Conservation (phyloP, 129 eudicot species). For the Solidago caesia region DNA sequence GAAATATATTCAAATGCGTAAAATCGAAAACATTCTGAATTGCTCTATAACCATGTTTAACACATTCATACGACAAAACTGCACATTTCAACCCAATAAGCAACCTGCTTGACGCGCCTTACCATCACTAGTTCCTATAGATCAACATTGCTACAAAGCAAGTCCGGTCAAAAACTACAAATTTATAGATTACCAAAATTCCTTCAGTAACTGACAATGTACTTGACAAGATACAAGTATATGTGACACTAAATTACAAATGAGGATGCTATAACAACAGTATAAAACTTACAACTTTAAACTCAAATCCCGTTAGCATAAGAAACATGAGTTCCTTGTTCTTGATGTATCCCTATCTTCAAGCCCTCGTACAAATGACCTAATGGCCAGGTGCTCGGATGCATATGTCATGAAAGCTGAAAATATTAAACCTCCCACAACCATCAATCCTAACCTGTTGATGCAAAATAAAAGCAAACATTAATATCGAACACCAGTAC, state of each 20-base stretch:
- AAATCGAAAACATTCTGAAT: too few species aligned
- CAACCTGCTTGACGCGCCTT: too few species aligned
- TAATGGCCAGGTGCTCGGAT: slow-evolving; percentile 78
- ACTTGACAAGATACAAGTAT: slow-evolving; percentile 14
- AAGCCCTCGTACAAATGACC: slow-evolving; percentile 66
- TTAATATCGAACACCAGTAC: neutral
- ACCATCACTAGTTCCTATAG: neutral
- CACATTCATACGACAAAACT: too few species aligned
- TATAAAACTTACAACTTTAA: slow-evolving; percentile 25
- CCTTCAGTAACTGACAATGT: neutral
- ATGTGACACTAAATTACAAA: slow-evolving; percentile 35
- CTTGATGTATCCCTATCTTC: slow-evolving; percentile 72
- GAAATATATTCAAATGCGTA: too few species aligned
- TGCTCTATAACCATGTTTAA: too few species aligned
- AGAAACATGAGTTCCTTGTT: slow-evolving; percentile 53
- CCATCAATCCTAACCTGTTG: slow-evolving; percentile 91
- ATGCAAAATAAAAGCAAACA: neutral
- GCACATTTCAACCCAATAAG: too few species aligned
- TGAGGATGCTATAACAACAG: slow-evolving; percentile 22
- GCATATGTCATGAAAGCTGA: slow-evolving; percentile 92
- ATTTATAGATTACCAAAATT: neutral
- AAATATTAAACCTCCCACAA: slow-evolving; percentile 68
- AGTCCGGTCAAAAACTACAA: neutral
- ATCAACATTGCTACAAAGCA: neutral
- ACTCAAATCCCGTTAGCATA: slow-evolving; percentile 41